Base-by-base conservation (phyloP, 2,329 filamentous ascomycete species). In the Phaeoacremonium minimum region DNA sequence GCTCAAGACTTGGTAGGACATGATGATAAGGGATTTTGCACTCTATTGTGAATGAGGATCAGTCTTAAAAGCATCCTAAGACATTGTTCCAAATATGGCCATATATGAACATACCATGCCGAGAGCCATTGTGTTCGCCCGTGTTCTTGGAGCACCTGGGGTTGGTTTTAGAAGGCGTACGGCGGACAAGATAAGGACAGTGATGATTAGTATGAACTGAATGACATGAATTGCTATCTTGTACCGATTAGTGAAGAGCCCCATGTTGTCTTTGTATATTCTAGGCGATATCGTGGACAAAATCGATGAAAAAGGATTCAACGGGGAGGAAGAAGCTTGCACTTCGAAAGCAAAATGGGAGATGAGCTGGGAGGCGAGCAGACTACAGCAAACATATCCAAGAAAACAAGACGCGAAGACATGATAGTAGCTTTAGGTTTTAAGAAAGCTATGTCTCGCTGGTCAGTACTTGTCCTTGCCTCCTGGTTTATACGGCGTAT, bases 1-100 rank as follows among this genome's bases (percentile, higher is more conserved):
- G 17, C 58, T 59, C 3, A 64, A 43, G 30, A 69, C 42, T 38
- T 66, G 58, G 42, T 69, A 69, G 7, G 41, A 30, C 40, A 69
- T 53, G 36, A 69, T 49, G 29, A 64, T 40, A 16, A 68, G 45
- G 1, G 60, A 63, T 48, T 68, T 68, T 18, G 54, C 49, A 26
- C 46, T 46, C 56, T 58, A 35, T 35, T 32, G 22, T 9, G n/a
- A 26, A 9, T n/a, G n/a, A 26, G 9, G 9, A n/a, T 26, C 22
- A 26, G 22, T 26, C 22, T n/a, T 26, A n/a, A 26, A 26, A 9
- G n/a, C 9, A n/a, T n/a, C 22, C 22, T 26, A 9, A 9, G 9
- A 26, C 22, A n/a, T 15, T 13, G 33, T 22, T 7, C 18, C 13
- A 6, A 14, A 28, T 38, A 35, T 15, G 32, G 14, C 15, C 20